Evolutionary conservation across 2,329 filamentous ascomycete species (phyloP).

Genomic region (Penicillium sp.): DNA sequence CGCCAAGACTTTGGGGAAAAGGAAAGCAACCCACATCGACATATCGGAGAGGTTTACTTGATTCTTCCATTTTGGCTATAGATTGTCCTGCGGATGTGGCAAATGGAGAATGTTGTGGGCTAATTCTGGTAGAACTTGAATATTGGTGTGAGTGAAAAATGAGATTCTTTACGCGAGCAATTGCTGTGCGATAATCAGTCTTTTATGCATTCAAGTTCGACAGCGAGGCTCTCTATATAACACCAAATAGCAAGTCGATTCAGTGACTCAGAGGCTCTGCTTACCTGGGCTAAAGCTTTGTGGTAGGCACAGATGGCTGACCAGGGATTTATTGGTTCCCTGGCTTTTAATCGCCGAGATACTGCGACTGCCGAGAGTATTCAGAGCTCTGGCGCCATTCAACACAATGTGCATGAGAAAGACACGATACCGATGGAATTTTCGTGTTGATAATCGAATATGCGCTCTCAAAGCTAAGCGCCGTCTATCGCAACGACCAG

Average conservation of each 20-base stretch:
- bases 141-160: slow-evolving; percentile 5
- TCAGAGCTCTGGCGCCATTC: slow-evolving; percentile 18
- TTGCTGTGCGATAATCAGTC: slow-evolving; percentile 11
- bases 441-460: background rate
- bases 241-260: background rate
- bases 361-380: slow-evolving; percentile 18
- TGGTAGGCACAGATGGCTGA: background rate
- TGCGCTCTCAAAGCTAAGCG: background rate
- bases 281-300: background rate
- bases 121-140: background rate
- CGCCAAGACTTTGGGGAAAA: background rate
- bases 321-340: slow-evolving; percentile 11
- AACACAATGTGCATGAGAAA: slow-evolving; percentile 26
- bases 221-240: background rate
- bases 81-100: slow-evolving; percentile 15
- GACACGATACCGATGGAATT: background rate
- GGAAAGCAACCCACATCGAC: slow-evolving; percentile 48
- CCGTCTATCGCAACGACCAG: background rate
- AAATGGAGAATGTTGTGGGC: slow-evolving; percentile 12
- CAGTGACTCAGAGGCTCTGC: background rate
- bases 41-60: slow-evolving; percentile 46
- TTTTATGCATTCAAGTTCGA: background rate
- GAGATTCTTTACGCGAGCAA: background rate
- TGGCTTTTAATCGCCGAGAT: slow-evolving; percentile 12
- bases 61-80: slow-evolving; percentile 40